Evolutionary conservation across 2,329 filamentous ascomycete genomes (phyloP).

Genomic region (Colletotrichum paranaense): DNA sequence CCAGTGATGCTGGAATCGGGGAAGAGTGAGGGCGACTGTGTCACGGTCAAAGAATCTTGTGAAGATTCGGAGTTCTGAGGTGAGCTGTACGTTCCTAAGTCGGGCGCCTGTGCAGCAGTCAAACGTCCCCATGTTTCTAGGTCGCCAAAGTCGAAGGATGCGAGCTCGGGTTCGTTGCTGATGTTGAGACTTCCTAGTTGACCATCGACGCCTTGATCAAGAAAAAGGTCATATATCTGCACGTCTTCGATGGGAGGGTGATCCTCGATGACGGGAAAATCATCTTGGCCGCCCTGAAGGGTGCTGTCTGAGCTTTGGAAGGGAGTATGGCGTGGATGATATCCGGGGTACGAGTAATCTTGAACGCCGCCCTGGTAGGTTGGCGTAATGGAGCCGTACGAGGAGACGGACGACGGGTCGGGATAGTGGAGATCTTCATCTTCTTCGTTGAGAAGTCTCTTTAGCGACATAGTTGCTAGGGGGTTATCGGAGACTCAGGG

Average conservation of each 20-base stretch:
- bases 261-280: not conserved
- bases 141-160: not conserved
- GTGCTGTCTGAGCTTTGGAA: slow-evolving; percentile 5
- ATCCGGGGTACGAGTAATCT: slow-evolving; percentile 14
- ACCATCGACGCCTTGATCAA: not conserved
- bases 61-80: slow-evolving; percentile 10
- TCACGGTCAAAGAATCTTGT: slow-evolving; percentile 15
- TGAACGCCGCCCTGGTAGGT: slow-evolving; percentile 28
- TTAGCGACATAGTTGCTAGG: slow-evolving; percentile 27
- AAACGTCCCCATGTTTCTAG: slow-evolving; percentile 8
- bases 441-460: slow-evolving; percentile 33
- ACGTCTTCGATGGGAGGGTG: not conserved
- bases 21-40: slow-evolving; percentile 18
- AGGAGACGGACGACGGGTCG: slow-evolving; percentile 18
- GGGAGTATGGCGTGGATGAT: slow-evolving; percentile 7
- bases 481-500: not conserved
- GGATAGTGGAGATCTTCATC: slow-evolving; percentile 27
- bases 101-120: not conserved
- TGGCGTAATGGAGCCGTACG: slow-evolving; percentile 24
- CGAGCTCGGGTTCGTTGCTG: not conserved
- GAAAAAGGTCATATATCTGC: not conserved
- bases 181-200: slow-evolving; percentile 8
- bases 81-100: not conserved
- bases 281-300: not conserved
- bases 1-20: slow-evolving; percentile 16